phyloP scores from a whole-genome alignment of 2,329 filamentous ascomycete species.

The Neoarthrinium moseri region DNA sequence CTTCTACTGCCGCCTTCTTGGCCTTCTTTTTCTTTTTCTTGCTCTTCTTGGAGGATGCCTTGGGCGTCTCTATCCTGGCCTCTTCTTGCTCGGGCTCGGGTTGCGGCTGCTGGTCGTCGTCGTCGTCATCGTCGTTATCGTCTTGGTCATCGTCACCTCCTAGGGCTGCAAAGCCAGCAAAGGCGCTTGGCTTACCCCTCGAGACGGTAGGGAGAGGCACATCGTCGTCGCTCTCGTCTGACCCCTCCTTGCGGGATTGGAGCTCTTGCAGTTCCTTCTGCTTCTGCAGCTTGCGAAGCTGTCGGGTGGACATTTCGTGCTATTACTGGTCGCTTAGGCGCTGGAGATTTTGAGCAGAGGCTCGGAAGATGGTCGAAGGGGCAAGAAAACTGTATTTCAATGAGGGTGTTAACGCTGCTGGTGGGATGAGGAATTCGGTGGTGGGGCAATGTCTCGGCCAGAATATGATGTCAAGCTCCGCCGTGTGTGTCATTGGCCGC shows the following conservation, averaged over 20 bases:
- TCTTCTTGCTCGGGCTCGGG: constrained; percentile 18
- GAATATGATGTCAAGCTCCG: constrained; percentile 6
- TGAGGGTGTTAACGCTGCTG: neutral
- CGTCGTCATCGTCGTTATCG: constrained; percentile 34
- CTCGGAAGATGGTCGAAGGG: neutral
- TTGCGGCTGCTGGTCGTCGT: constrained; percentile 24
- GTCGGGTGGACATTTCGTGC: constrained; percentile 29
- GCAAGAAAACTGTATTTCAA: neutral
- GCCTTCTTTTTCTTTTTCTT: constrained; percentile 37
- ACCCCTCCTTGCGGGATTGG: constrained; percentile 33
- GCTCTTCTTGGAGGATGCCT: constrained; percentile 32
- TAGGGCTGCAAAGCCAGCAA: constrained; percentile 50
- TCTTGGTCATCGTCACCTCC: constrained; percentile 41
- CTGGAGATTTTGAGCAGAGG: neutral
- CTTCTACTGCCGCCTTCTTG: constrained; percentile 27
- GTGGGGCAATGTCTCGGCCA: constrained; percentile 3
- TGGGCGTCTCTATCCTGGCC: constrained; percentile 14
- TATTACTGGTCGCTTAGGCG: neutral
- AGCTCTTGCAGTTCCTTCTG: constrained; percentile 45
- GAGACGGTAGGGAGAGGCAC: constrained; percentile 28
- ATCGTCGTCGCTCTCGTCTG: constrained; percentile 31
- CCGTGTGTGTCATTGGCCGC: constrained; percentile 8
- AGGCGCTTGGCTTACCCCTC: constrained; percentile 44
- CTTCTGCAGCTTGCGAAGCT: constrained; percentile 38
- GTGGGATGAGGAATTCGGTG: constrained; percentile 9